Base-by-base conservation (phyloP, 108 stramenopile genomes). In the Skeletonema marinoi region DNA sequence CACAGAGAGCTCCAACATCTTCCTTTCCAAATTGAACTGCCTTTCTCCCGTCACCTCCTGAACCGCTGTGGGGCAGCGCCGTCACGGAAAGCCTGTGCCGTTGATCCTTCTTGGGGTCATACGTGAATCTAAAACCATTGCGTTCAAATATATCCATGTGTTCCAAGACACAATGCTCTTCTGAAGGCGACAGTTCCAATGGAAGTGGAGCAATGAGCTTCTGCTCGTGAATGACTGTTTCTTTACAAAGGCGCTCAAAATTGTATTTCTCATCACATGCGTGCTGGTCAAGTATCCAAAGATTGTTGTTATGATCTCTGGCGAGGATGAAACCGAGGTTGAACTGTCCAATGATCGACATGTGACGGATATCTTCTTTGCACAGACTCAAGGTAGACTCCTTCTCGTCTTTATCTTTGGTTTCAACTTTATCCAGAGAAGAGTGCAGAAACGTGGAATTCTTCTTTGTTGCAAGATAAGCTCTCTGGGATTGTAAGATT, bases 231-330 rank as follows among this genome's bases (percentile, higher is more conserved):
- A 96, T 86, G n/a, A 84, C 71, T 7, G 96, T 94, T 35, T 88
- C 82, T 21, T 78, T 80, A 62, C 83, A 82, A 8, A 96, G 78
- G 2, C 80, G 70, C 65, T 95, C 94, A 70, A 92, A 95, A 66
- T 95, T 92, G 73, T 78, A 88, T 67, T 86, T 90, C 73, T 96
- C 95, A 61, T 93, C 95, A 73, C 92, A 91, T 19, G 96, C 97
- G 77, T 98, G 97, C 80, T 98, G 98, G 72, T 98, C 98, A 33
- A 98, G 73, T 32, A 98, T 97, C 93, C 96, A 98, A 4, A 98
- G 88, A 62, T 97, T 84, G 65, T 92, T 79, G 31, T 87, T 88
- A 21, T 82, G 75, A 67, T 93, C 85, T 17, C 73, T 71, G 32
- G 90, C 96, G 16, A 98, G 91, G 46, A 98, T 95, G 67, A 98